Conservation (phyloP, 1,139 yeast species). For the Taiozyma onychis region DNA sequence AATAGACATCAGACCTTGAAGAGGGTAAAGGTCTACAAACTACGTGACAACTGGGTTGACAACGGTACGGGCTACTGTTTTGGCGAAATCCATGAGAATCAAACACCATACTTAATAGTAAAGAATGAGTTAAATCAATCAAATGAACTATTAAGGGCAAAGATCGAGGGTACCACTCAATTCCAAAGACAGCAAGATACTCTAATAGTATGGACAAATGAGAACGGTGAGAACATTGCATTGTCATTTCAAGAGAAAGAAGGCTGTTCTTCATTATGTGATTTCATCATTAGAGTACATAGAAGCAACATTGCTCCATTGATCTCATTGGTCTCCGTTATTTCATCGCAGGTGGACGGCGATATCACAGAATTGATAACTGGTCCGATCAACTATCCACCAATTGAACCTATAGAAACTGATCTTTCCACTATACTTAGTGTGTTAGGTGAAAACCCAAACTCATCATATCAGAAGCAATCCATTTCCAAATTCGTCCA, state of each 20-base stretch:
- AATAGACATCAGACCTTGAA: slow-evolving; percentile 27
- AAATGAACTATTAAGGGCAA: slow-evolving; percentile 58
- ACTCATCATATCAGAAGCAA: slow-evolving; percentile 50
- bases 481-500: slow-evolving; percentile 47
- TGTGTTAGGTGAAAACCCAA: slow-evolving; percentile 44
- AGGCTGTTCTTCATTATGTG: slow-evolving; percentile 83
- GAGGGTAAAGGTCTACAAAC: slow-evolving; percentile 82
- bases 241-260: slow-evolving; percentile 88
- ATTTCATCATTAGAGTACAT: slow-evolving; percentile 68
- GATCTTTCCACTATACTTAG: slow-evolving; percentile 46
- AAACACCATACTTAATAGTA: slow-evolving; percentile 60
- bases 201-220: slow-evolving; percentile 89
- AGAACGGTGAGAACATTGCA: slow-evolving; percentile 75
- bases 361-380: slow-evolving; percentile 74
- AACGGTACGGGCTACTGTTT: slow-evolving; percentile 89
- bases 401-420: slow-evolving; percentile 39
- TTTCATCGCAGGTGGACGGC: slow-evolving; percentile 42
- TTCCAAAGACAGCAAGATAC: slow-evolving; percentile 95
- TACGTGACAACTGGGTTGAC: slow-evolving; percentile 84
- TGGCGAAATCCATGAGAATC: slow-evolving; percentile 42
- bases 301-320: slow-evolving; percentile 51
- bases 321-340: slow-evolving; percentile 69
- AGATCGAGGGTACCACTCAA: slow-evolving; percentile 68
- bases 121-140: slow-evolving; percentile 60
- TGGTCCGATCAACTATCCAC: slow-evolving; percentile 73